These are phyloP conservation scores for Carex myosuroides DNA, from an alignment of 176 grass and related monocot genomes.

Conservation along the genomic window DNA sequence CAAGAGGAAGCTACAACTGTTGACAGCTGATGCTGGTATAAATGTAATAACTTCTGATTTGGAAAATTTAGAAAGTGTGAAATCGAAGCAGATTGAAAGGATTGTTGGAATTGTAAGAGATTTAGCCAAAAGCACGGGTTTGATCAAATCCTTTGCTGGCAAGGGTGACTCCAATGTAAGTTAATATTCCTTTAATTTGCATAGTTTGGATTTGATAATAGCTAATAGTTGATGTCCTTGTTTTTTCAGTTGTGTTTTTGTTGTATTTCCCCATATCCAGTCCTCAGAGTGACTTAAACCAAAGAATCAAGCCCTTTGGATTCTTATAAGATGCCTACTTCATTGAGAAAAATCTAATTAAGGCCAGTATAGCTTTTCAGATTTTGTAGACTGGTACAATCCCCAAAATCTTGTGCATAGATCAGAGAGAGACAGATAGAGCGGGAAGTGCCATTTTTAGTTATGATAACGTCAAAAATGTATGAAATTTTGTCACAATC, in stretches of 20 bases:
- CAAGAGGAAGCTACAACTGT: slow-evolving; percentile 72
- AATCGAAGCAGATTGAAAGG: slow-evolving; percentile 45
- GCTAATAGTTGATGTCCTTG: neutral
- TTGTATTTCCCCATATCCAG: neutral
- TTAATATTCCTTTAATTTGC: slow-evolving; percentile 25
- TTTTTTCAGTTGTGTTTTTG: neutral
- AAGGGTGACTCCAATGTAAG: slow-evolving; percentile 55
- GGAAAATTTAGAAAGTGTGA: slow-evolving; percentile 50
- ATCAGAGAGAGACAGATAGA: neutral
- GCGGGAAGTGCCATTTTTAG: neutral
- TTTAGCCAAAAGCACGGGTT: slow-evolving; percentile 52
- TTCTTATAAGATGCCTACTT: neutral
- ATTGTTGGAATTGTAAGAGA: slow-evolving; percentile 74
- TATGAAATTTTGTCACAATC: slow-evolving; percentile 21
- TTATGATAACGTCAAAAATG: slow-evolving; percentile 6
- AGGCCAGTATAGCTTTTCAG: neutral
- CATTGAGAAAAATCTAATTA: neutral
- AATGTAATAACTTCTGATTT: slow-evolving; percentile 23
- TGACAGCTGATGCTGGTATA: slow-evolving; percentile 70
- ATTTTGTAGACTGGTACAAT: neutral
- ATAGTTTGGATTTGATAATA: slow-evolving; percentile 15
- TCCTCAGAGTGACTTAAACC: neutral
- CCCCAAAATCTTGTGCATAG: neutral
- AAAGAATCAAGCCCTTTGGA: neutral
- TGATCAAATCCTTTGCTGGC: slow-evolving; percentile 59